These are phyloP conservation scores for Thuidium tamariscinum DNA, from an alignment of 225 moss, liverwort and hornwort genomes.

Conservation along the genomic window DNA sequence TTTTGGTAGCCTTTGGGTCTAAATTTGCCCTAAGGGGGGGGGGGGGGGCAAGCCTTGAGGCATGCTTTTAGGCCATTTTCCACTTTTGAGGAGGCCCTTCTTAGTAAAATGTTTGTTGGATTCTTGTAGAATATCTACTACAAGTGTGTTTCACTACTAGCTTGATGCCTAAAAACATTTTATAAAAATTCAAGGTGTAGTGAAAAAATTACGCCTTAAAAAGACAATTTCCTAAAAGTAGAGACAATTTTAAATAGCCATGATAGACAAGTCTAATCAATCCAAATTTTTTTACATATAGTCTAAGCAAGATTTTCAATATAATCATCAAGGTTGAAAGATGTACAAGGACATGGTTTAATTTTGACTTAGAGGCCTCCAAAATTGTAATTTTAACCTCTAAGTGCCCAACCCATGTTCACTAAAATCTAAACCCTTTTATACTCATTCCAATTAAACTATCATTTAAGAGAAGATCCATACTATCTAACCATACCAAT, in stretches of 20 bases:
- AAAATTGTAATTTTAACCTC: too few species aligned
- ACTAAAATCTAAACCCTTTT: too few species aligned
- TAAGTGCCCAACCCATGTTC: too few species aligned
- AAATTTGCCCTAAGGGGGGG: too few species aligned
- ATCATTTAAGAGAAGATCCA: too few species aligned
- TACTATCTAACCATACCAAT: too few species aligned
- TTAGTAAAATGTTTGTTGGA: background rate
- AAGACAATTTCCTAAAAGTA: background rate
- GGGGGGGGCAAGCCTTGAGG: too few species aligned
- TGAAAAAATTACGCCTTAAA: background rate
- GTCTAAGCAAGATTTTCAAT: background rate
- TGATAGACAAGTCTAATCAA: background rate
- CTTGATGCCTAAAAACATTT: background rate
- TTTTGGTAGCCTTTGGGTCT: too few species aligned
- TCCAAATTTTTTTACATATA: background rate
- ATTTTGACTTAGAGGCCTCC: background rate
- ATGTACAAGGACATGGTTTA: background rate
- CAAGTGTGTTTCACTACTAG: background rate
- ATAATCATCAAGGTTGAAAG: background rate
- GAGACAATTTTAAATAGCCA: fast-evolving
- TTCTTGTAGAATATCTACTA: background rate
- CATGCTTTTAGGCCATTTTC: background rate
- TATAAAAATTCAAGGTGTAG: fast-evolving
- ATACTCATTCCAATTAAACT: too few species aligned
- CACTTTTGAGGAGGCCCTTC: fast-evolving